Conservation (phyloP, 164 flowering plant species). For the Pachysandra terminalis region DNA sequence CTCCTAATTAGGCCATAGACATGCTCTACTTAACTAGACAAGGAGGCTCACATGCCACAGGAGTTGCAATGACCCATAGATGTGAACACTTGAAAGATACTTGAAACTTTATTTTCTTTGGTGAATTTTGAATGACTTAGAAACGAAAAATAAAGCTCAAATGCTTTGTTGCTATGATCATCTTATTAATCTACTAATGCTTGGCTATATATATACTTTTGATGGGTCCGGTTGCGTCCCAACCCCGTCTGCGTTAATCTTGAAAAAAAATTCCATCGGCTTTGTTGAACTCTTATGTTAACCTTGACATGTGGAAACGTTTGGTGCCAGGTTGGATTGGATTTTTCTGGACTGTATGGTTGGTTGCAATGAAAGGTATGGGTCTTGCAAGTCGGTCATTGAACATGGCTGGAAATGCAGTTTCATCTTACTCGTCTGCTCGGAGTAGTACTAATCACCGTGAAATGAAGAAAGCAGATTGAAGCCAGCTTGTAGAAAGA, state of each 20-base stretch:
- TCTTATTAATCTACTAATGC: too few relatives aligned
- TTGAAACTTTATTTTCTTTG: too few relatives aligned
- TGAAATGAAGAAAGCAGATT: slow-evolving; percentile 16
- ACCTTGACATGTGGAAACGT: background rate
- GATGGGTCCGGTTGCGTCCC: too few relatives aligned
- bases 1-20: background rate
- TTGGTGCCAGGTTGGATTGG: slow-evolving; percentile 71
- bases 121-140: too few relatives aligned
- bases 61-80: too few relatives aligned
- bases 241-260: too few relatives aligned
- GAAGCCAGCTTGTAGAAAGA: slow-evolving; percentile 7
- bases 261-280: too few relatives aligned
- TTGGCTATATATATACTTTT: too few relatives aligned
- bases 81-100: too few relatives aligned
- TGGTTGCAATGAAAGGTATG: slow-evolving; percentile 41
- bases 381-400: slow-evolving; percentile 53
- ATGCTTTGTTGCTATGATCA: too few relatives aligned
- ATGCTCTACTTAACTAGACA: background rate
- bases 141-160: too few relatives aligned
- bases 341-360: slow-evolving; percentile 64
- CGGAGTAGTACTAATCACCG: slow-evolving; percentile 22
- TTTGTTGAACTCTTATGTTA: background rate
- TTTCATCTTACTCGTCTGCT: slow-evolving; percentile 54
- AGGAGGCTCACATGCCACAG: background rate
- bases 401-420: slow-evolving; percentile 52